Evolutionary conservation across 2,329 filamentous ascomycete species (phyloP), one percentile per base, ranked within the genome.

Genomic region (Cladophialophora yegresii): DNA sequence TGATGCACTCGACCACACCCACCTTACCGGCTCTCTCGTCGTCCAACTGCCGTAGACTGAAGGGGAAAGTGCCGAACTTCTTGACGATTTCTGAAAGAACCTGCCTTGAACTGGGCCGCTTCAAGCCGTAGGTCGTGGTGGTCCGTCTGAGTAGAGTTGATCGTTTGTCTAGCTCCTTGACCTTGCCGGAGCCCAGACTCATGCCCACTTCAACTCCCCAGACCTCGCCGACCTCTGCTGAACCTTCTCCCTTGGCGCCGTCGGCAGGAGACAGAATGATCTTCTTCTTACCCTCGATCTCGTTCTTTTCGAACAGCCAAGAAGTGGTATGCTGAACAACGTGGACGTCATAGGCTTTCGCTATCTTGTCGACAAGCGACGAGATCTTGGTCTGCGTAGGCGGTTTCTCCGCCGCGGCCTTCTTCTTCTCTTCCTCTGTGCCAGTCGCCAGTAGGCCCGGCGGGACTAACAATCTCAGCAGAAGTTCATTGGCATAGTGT

Each of bases 141-240:
- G 95, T 98, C 74, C 93, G 90, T 76, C 93, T 91, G 82, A 98
- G 92, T 70, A 99, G 86, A 54, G 95, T 99, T 58, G 95, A 83
- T 69, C 95, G 88, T 80, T 96, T 89, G 74, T 92, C 87, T 67
- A 96, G 83, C 72, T 84, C 89, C 89, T 98, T 99, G 79, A 96
- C 90, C 84, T 99, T 99, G 77, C 95, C 95, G 67, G 87, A 88
- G 70, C 93, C 93, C 73, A 95, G 82, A 79, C 90, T 95, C 75
- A 99, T 87, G 72, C 93, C 93, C 76, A 97, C 87, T 84, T 99
- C 95, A 61, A 99, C 91, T 79, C 95, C 95, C 95, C 95, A 99
- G 67, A 96, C 93, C 77, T 99, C 95, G 71, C 91, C 89, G 63
- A 96, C 81, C 75, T 96, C 93, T 63, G 95, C 90, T 63, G 87